Evolutionary conservation across 495 filamentous ascomycete species (phyloP), one percentile per base, ranked within the genome.

Genomic region (Cetradonia linearis): DNA sequence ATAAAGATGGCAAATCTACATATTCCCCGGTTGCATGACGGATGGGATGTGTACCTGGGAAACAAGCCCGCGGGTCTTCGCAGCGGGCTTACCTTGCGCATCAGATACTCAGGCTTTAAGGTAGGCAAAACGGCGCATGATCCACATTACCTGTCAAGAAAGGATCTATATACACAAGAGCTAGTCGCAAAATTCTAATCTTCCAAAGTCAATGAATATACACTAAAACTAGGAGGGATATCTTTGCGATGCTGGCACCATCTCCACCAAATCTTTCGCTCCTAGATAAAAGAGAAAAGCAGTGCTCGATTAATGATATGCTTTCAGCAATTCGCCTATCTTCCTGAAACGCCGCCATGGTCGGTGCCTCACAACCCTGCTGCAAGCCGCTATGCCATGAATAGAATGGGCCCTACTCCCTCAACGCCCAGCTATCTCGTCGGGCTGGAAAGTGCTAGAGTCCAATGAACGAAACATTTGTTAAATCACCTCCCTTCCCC

Each of bases 371-470:
- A 54, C 9, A 10, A 34, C 50, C 31, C 28, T 20, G 30, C 30
- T 54, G 50, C 30, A 34, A 54, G 50, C 50, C 50, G 50, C 50
- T 54, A 54, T 54, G 50, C 50, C 30, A 2, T 54, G 31, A 54
- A 36, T 54, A 54, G 50, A 54, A 54, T n/a, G 9, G 20, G 8
- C 31, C 50, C 50, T 1, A 3, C 25, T 54, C 50, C 50, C 18
- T 54, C 50, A 54, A 54, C 50, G 50, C 50, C 50, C 8, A 7
- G 50, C 50, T 23, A 13, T 34, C 30, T 54, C 33, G 31, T 34
- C 42, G 13, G n/a, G 20, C 20, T 23, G n/a, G n/a, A 46, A 46
- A 46, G 42, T 20, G 42, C 42, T 46, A 46, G 20, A 46, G 42
- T 25, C 9, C 42, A 46, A 11, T 25, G 42, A 46, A 46, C 20